A percentile compares a stretch with the other conserved stretches of the same genome.
Evolutionary conservation across 257 asterid genomes (phyloP).

Genomic region (Rubia yunnanensis): DNA sequence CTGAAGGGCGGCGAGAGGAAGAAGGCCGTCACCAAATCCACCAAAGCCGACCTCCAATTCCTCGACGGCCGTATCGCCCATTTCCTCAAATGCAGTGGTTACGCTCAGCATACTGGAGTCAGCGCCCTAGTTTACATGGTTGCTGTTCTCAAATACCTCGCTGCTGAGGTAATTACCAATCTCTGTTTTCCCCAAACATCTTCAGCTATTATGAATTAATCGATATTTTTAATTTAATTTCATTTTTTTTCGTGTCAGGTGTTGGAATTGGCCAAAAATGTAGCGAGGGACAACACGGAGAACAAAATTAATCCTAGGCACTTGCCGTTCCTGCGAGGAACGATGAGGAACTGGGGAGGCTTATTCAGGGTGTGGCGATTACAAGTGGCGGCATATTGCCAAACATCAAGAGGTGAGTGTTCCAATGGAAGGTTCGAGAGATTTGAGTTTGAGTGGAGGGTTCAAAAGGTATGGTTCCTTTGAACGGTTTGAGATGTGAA

Average conservation of each 20-base stretch:
- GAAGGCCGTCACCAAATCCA: constrained; percentile 16
- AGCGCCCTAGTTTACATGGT: constrained; percentile 24
- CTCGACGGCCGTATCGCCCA: constrained; percentile 18
- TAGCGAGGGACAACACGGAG: constrained; percentile 23
- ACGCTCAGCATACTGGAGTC: constrained; percentile 20
- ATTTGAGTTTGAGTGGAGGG: too few relatives aligned
- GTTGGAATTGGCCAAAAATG: constrained; percentile 24
- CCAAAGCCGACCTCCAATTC: constrained; percentile 23
- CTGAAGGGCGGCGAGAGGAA: constrained; percentile 21
- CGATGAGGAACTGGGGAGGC: constrained; percentile 22
- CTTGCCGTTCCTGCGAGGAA: constrained; percentile 13
- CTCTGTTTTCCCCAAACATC: too few relatives aligned
- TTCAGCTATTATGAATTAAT: too few relatives aligned
- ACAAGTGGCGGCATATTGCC: constrained; percentile 20
- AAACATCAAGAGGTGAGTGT: too few relatives aligned
- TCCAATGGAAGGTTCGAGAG: too few relatives aligned
- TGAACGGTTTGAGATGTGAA: too few relatives aligned
- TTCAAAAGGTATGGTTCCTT: too few relatives aligned
- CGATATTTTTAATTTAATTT: not conserved
- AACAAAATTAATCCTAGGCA: constrained; percentile 18
- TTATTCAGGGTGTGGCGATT: constrained; percentile 17
- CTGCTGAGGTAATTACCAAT: constrained; percentile 28
- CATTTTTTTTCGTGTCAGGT: constrained; percentile 5
- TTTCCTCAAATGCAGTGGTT: constrained; percentile 18
- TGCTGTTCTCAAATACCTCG: constrained; percentile 26